Base-by-base conservation (phyloP, 164 flowering plant genomes). In the Paratinospora sagittata region DNA sequence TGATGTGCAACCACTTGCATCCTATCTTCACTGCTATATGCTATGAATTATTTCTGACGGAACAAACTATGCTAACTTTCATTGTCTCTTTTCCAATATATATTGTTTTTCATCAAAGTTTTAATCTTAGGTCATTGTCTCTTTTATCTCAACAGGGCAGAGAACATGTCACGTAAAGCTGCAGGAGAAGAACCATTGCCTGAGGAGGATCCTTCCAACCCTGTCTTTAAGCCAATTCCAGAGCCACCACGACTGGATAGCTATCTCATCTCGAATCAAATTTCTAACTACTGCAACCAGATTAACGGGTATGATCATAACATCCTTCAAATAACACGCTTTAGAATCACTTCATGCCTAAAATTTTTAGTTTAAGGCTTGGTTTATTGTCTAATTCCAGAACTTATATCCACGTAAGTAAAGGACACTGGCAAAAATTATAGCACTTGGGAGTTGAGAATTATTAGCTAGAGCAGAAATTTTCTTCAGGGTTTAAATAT, bases 141-240 rank as follows among this genome's bases (percentile, higher is more conserved):
- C 2, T 10, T 64, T 49, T 19, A 33, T 70, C 13, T 72, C 60
- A 49, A 37, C 57, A 92, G 99, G 93, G 72, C 92, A 2, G 99
- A 96, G 81, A 96, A 96, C 81, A 83, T 83, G 85, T 84, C 96
- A 66, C 86, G 99, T 16, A 93, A 88, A 81, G 83, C 88, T 64
- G 96, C 99, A 12, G 98, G 99, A 73, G 98, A 93, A 76, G 99
- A 96, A 66, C 97, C 86, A 47, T 84, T 93, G 75, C 96, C 98
- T 5, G 98, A 96, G 79, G 99, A 96, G 81, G 99, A 96, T 81
- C 96, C 96, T 49, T 78, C 91, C 55, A 92, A 92, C 71, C 95
- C 96, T 23, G 74, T 95, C 37, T 96, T 96, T 74, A 96, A 96
- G 84, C 98, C 93, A 64, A 69, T 89, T 26, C 93, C 93, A 0